Evolutionary conservation across 2,329 filamentous ascomycete species (phyloP).

Genomic region (Tolypocladium capitatum): DNA sequence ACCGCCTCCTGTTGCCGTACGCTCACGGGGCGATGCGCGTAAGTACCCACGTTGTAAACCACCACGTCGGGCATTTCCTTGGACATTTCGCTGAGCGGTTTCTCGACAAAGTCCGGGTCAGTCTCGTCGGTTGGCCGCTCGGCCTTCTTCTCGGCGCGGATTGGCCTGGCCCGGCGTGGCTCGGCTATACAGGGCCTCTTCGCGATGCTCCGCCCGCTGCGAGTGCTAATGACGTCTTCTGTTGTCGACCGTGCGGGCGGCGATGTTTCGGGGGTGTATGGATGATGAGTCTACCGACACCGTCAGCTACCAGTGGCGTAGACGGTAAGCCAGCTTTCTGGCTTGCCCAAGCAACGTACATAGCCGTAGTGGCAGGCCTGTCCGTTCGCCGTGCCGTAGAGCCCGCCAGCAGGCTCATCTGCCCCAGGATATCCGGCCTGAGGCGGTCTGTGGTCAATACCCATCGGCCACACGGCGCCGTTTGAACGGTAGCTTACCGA

Average conservation of each 20-base stretch:
- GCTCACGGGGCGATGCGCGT: constrained; percentile 59
- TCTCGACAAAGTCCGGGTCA: constrained; percentile 8
- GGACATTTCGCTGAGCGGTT: constrained; percentile 59
- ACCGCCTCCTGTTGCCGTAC: constrained; percentile 50
- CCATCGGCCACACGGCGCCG: background rate
- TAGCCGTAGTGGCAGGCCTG: background rate
- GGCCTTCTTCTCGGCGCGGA: background rate
- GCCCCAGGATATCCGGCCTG: background rate
- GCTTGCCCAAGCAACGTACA: background rate
- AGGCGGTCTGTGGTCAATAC: background rate
- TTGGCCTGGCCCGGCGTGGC: background rate
- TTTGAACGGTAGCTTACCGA: background rate
- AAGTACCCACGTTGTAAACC: constrained; percentile 65
- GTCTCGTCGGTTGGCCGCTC: background rate
- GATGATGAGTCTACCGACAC: constrained; percentile 5
- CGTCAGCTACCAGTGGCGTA: background rate
- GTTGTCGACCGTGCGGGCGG: constrained; percentile 23
- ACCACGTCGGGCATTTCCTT: constrained; percentile 46
- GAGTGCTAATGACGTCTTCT: constrained; percentile 19
- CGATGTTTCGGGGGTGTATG: constrained; percentile 35
- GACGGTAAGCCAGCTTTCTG: background rate
- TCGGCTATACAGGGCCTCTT: constrained; percentile 4
- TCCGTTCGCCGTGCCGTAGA: background rate
- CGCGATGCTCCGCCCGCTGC: constrained; percentile 20
- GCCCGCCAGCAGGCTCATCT: background rate